phyloP scores from a whole-genome alignment of 208 protist genomes.

The Wallacemonas rigidus region DNA sequence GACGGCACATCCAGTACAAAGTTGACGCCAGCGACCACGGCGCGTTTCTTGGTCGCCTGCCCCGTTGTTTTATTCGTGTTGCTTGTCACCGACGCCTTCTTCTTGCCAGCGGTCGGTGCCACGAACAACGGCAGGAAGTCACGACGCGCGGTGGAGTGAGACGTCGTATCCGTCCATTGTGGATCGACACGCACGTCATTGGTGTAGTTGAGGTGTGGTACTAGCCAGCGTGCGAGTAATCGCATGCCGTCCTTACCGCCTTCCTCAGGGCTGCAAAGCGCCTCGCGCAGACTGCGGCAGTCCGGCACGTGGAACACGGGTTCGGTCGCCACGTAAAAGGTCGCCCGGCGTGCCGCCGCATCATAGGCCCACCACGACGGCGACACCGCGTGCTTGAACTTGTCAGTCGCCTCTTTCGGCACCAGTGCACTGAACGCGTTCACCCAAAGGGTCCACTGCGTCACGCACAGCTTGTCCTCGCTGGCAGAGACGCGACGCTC shows the following conservation, averaged over 20 bases:
- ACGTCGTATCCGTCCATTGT: constrained; percentile 5
- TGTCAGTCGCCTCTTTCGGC: neutral
- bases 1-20: neutral
- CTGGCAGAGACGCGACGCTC: constrained; percentile 18
- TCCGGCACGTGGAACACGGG: constrained; percentile 27
- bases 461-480: constrained; percentile 7
- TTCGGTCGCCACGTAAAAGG: constrained; percentile 49
- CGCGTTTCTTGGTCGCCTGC: neutral
- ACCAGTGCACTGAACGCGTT: constrained; percentile 22
- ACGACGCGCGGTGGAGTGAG: constrained; percentile 5
- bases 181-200: neutral
- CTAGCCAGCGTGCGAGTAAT: constrained; percentile 36
- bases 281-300: constrained; percentile 30
- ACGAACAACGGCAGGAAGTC: constrained; percentile 32
- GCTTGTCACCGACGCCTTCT: neutral
- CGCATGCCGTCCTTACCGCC: constrained; percentile 28
- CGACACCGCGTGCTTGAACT: constrained; percentile 28
- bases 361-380: constrained; percentile 57
- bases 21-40: neutral
- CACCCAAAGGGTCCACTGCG: constrained; percentile 32
- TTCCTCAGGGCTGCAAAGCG: constrained; percentile 17
- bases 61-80: neutral
- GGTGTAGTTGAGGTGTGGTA: constrained; percentile 32
- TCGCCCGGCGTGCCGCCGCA: constrained; percentile 2
- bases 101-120: neutral